Conservation (phyloP, 352 stramenopile genomes). For the Phytophthora pistaciae region DNA sequence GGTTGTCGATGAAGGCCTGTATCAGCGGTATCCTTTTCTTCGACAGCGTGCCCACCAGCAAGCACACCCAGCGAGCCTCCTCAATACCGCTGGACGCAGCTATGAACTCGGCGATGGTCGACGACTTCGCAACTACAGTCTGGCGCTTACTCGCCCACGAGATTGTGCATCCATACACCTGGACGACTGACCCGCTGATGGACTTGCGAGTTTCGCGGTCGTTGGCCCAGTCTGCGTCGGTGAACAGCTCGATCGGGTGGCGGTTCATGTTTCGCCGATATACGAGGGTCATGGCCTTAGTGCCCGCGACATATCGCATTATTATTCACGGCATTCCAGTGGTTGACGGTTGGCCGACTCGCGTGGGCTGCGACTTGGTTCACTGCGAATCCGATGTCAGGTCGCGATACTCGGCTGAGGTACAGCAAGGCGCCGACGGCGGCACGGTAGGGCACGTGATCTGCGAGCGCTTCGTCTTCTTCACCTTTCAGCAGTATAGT, state of each 20-base stretch:
- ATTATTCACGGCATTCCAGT: constrained; percentile 10
- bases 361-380: constrained; percentile 10
- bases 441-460: not conserved
- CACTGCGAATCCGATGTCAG: constrained; percentile 4
- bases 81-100: not conserved
- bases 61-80: not conserved
- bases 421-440: constrained; percentile 8
- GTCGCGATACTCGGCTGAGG: constrained; percentile 7
- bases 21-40: not conserved
- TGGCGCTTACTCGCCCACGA: not conserved
- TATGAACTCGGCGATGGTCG: constrained; percentile 9
- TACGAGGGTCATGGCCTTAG: not conserved
- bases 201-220: not conserved
- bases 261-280: not conserved
- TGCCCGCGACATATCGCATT: not conserved
- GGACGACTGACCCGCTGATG: not conserved
- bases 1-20: not conserved
- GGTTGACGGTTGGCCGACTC: not conserved
- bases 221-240: constrained; percentile 8
- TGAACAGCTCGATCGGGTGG: not conserved
- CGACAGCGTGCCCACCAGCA: not conserved
- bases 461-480: not conserved
- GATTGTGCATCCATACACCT: not conserved
- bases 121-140: not conserved
- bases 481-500: constrained; percentile 2